These are phyloP conservation scores for Prunus davidiana DNA, from an alignment of 306 rosid genomes.

Conservation along the genomic window DNA sequence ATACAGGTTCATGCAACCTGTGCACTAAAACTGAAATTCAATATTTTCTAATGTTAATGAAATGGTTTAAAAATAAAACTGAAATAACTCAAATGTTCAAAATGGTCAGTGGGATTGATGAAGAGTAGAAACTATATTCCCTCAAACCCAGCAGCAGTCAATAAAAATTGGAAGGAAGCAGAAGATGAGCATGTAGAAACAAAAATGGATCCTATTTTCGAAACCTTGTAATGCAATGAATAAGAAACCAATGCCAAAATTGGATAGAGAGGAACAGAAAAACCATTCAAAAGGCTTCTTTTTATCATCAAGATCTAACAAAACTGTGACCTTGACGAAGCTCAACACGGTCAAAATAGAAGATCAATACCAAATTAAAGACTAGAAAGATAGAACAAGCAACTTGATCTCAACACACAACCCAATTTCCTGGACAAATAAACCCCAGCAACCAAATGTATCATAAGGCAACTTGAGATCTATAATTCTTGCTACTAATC, in stretches of 20 bases:
- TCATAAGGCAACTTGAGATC: conserved; percentile 28
- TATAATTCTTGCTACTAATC: conserved; percentile 18
- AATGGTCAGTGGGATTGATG: background rate
- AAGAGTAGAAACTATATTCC: conserved; percentile 8
- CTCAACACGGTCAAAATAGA: background rate
- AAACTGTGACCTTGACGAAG: background rate
- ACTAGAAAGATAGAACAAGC: background rate
- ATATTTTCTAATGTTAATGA: background rate
- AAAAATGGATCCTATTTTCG: conserved; percentile 14
- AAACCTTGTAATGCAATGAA: background rate
- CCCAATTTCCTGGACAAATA: conserved; percentile 1
- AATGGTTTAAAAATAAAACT: background rate
- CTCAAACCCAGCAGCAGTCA: background rate
- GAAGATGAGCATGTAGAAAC: background rate
- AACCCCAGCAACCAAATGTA: background rate
- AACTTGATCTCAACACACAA: conserved; percentile 20
- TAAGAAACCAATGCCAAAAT: conserved; percentile 14
- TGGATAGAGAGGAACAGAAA: background rate
- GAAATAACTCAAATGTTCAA: background rate
- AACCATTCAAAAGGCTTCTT: conserved; percentile 11
- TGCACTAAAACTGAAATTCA: background rate
- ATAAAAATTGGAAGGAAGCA: background rate
- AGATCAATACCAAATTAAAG: conserved; percentile 7
- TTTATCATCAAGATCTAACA: conserved; percentile 43
- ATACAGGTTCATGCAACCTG: background rate